These are phyloP conservation scores for Xylaria nigripes DNA, from an alignment of 495 filamentous ascomycete species.

Conservation along the genomic window DNA sequence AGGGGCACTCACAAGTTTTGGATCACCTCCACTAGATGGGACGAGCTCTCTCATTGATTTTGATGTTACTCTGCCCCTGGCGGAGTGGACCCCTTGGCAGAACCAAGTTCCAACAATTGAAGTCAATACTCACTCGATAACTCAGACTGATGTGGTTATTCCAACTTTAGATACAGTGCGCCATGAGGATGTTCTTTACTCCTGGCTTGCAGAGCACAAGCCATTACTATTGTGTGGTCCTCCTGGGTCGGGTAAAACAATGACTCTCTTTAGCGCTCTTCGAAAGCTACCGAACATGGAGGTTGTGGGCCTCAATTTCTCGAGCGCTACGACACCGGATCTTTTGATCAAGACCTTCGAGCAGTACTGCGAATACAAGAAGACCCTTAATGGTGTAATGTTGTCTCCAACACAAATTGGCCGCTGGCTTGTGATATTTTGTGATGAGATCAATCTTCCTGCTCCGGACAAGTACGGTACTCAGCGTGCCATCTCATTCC, in stretches of 20 bases:
- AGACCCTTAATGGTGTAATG: constrained; percentile 91
- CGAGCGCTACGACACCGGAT: constrained; percentile 94
- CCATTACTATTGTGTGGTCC: constrained; percentile 92
- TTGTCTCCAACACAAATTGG: constrained; percentile 95
- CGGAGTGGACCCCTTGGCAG: constrained; percentile 89
- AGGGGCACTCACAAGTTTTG: constrained; percentile 69
- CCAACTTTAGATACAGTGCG: constrained; percentile 94
- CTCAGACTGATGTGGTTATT: constrained; percentile 94
- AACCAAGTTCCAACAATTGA: constrained; percentile 88
- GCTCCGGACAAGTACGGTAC: constrained; percentile 97
- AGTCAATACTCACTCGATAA: constrained; percentile 94
- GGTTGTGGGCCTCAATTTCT: constrained; percentile 97
- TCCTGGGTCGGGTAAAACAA: constrained; percentile 97
- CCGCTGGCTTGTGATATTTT: constrained; percentile 96
- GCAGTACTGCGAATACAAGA: constrained; percentile 98
- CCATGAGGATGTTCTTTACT: constrained; percentile 96
- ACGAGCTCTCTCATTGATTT: constrained; percentile 87
- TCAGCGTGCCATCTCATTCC: constrained; percentile 91
- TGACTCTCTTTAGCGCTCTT: constrained; percentile 96
- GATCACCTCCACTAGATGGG: constrained; percentile 67
- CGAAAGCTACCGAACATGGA: constrained; percentile 97
- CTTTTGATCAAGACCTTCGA: constrained; percentile 98
- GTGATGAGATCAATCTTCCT: constrained; percentile 98
- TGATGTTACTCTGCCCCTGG: constrained; percentile 76
- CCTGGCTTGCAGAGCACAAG: constrained; percentile 98